Evolutionary conservation across 2,329 filamentous ascomycete species (phyloP).

Genomic region (Sclerotinia subarctica): DNA sequence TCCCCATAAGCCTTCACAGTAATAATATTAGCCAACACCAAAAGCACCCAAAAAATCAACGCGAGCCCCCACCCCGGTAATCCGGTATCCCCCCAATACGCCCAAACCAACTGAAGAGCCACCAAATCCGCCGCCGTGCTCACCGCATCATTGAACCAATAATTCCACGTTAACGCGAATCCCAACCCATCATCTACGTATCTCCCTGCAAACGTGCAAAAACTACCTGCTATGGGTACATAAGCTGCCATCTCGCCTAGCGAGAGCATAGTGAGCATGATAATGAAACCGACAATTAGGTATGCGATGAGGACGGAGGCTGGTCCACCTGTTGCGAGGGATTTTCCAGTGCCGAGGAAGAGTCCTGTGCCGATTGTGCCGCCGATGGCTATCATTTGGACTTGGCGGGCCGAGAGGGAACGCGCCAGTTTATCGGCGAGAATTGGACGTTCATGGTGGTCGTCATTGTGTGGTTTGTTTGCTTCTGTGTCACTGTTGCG

Average conservation of each 20-base stretch:
- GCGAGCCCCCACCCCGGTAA: slow-evolving; percentile 63
- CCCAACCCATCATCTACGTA: slow-evolving; percentile 54
- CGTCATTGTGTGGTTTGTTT: not conserved
- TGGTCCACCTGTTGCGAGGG: slow-evolving; percentile 57
- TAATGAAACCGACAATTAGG: slow-evolving; percentile 54
- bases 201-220: slow-evolving; percentile 53
- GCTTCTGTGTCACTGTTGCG: slow-evolving; percentile 4
- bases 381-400: slow-evolving; percentile 65
- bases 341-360: slow-evolving; percentile 60
- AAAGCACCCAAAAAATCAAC: slow-evolving; percentile 56
- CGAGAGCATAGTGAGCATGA: slow-evolving; percentile 57
- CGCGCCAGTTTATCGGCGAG: slow-evolving; percentile 45
- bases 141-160: slow-evolving; percentile 65
- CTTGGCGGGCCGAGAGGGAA: slow-evolving; percentile 57
- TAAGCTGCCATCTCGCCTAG: slow-evolving; percentile 61
- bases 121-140: slow-evolving; percentile 59
- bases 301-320: slow-evolving; percentile 58
- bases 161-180: slow-evolving; percentile 55
- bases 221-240: slow-evolving; percentile 52
- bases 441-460: slow-evolving; percentile 6
- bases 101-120: slow-evolving; percentile 54
- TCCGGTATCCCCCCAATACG: slow-evolving; percentile 57
- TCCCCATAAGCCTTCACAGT: slow-evolving; percentile 55
- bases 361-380: slow-evolving; percentile 60
- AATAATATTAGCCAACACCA: slow-evolving; percentile 52